Conservation (phyloP, 2,329 filamentous ascomycete genomes). For the Ophiostoma sp. region DNA sequence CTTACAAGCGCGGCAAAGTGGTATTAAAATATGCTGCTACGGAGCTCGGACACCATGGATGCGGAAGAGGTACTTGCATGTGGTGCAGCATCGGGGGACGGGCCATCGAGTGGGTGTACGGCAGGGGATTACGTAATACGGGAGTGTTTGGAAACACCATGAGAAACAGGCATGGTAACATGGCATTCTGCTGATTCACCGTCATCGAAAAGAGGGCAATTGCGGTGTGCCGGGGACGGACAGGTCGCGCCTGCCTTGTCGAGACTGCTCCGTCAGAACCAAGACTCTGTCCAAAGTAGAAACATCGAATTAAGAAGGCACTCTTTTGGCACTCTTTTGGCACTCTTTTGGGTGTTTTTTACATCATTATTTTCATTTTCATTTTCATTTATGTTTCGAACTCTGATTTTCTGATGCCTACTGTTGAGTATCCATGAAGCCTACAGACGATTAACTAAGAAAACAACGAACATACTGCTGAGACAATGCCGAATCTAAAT, state of each 20-base stretch:
- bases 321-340: neutral
- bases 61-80: constrained; percentile 4
- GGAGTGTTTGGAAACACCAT: neutral
- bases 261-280: too few species aligned
- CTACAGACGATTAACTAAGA: too few species aligned
- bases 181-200: constrained; percentile 21
- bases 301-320: neutral
- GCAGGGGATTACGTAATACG: neutral
- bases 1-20: neutral
- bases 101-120: constrained; percentile 24
- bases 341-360: too few species aligned
- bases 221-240: constrained; percentile 8
- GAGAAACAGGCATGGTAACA: neutral
- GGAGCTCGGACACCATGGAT: neutral
- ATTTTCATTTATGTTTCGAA: too few species aligned
- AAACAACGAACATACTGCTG: neutral
- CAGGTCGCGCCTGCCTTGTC: neutral
- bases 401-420: too few species aligned
- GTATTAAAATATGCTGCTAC: neutral
- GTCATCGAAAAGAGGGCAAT: constrained; percentile 28
- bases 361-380: too few species aligned
- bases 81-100: neutral
- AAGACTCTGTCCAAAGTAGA: neutral
- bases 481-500: neutral
- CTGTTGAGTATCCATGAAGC: too few species aligned